Percentiles rank a stretch among this genome's conserved stretches.
phyloP scores from a whole-genome alignment of 305 asterid species.

The Withania somnifera region DNA sequence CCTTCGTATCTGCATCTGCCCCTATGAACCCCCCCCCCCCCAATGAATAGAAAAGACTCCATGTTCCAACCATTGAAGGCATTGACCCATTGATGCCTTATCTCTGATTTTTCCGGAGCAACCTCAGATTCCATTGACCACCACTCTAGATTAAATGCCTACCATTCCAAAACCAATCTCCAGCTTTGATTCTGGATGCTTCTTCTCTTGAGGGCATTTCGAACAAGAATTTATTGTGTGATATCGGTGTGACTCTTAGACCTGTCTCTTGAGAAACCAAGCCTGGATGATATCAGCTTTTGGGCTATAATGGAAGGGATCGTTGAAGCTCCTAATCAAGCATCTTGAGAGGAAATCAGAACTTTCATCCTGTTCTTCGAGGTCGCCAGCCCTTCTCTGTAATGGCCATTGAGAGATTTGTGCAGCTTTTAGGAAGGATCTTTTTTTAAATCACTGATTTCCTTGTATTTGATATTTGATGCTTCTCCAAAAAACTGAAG shows the following conservation, averaged over 20 bases:
- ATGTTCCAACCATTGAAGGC: neutral
- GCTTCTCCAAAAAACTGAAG: no score
- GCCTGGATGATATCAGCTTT: neutral
- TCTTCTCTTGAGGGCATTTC: neutral
- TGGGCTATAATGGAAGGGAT: neutral
- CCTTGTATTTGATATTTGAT: no score
- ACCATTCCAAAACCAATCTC: neutral
- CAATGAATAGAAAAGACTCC: neutral
- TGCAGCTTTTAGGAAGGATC: neutral
- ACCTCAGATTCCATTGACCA: neutral
- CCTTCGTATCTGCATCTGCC: neutral
- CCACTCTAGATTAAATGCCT: neutral
- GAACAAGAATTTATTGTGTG: no score
- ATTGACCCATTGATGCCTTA: neutral
- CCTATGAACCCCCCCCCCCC: neutral
- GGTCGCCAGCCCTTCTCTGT: neutral
- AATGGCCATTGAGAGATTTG: neutral
- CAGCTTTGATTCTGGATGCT: neutral
- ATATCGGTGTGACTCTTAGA: no score
- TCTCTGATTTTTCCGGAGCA: neutral
- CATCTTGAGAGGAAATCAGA: neutral
- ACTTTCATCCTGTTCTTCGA: neutral
- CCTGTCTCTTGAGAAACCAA: neutral
- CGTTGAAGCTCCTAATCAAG: neutral
- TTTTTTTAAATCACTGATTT: neutral